Conservation (phyloP, 306 rosid species). For the Cotoneaster glaucophyllus region DNA sequence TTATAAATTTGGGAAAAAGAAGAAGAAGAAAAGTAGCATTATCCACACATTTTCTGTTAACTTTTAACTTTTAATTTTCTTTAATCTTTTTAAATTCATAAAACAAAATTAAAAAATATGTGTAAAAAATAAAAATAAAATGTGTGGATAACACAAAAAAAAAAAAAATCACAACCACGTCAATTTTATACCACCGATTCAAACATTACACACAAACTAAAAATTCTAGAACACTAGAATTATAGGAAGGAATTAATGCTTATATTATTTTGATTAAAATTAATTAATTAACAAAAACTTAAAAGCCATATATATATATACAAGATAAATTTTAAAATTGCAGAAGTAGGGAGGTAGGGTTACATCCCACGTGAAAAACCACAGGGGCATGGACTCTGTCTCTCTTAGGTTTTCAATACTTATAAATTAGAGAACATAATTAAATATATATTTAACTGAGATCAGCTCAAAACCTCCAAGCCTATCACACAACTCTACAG, state of each 20-base stretch:
- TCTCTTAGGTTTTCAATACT: neutral
- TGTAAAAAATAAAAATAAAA: accelerated
- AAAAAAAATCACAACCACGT: neutral
- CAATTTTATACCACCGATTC: neutral
- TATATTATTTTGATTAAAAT: neutral
- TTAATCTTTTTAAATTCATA: too few species aligned
- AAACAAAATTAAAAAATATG: too few species aligned
- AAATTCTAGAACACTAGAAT: neutral
- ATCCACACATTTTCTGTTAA: too few species aligned
- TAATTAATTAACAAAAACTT: neutral
- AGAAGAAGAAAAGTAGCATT: too few species aligned
- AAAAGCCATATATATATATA: neutral
- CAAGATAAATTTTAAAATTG: neutral
- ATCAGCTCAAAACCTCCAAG: neutral
- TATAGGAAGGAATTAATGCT: neutral
- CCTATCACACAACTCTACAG: neutral
- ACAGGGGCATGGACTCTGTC: neutral
- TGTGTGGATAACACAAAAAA: too few species aligned
- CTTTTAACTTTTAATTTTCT: too few species aligned
- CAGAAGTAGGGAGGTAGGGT: slow-evolving; percentile 1
- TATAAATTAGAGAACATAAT: neutral
- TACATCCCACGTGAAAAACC: slow-evolving; percentile 14
- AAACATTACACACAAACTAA: too few species aligned
- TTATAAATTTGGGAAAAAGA: neutral
- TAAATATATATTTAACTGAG: neutral